Base-by-base conservation (phyloP, 805 yeast genomes). In the Candida tallmaniae region DNA sequence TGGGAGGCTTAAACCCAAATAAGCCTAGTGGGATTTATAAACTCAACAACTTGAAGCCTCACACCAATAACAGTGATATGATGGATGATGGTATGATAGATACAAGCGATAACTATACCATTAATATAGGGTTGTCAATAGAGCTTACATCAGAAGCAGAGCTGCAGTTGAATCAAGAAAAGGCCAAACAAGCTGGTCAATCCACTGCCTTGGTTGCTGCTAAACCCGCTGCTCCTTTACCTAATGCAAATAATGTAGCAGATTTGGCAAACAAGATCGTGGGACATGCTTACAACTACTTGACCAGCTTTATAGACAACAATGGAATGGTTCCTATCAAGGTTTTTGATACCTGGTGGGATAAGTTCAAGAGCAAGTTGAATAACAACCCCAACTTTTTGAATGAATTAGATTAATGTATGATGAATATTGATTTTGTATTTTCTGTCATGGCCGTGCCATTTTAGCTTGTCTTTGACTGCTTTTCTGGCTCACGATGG, bases 271-370 rank as follows among this genome's bases (percentile, higher is more conserved):
- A 83, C 41, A 85, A 84, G 53, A 87, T 93, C 38, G 94, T 93
- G 14, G 80, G 80, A 24, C 87, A 93, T 57, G 97, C 97, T 2
- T 93, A 90, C 60, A 89, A 93, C 53, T 93, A 75, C 54, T 60
- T 90, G 31, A 78, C 94, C 2, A 85, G 97, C n/a, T 90, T 89
- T 54, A 73, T 87, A 6, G 95, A 87, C 51, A 55, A 64, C 4
- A 67, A 74, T 15, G 95, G 95, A 2, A 85, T 78, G 46, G 96
- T 90, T 3, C 83, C 89, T 3, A 84, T 90, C 52, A 84, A 81
- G 50, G 83, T 78, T 27, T 90, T 90, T 50, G 94, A 90, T 53
- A 81, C 74, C 26, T 90, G 98, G 98, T 86, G 98, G 98, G 80
- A 73, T 44, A 89, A 87, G 58, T 90, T 93, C 61, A 84, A 76